Base-by-base conservation (phyloP, 805 yeast species). In the Ogataea siamensis region DNA sequence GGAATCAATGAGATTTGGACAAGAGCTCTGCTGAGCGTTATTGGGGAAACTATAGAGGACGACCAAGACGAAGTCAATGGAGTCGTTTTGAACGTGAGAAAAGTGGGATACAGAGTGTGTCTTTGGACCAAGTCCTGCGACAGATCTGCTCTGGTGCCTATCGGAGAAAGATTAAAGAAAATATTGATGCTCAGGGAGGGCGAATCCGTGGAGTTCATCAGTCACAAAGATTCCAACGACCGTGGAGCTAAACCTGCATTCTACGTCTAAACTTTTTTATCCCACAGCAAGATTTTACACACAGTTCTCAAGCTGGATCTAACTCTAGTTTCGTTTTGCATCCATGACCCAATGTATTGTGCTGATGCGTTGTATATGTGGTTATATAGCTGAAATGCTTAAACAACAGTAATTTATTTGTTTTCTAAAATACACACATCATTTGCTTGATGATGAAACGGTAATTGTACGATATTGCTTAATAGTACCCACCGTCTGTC, bases 21-120 rank as follows among this genome's bases (percentile, higher is more conserved):
- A 59, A 73, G 94, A 65, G 80, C 89, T 36, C 72, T 93, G 58
- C 76, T 93, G 53, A 81, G 94, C 34, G 87, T 87, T 40, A 87
- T 93, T 63, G 99, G 99, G 56, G 98, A 89, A 69, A 87, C 96
- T 40, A 81, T 91, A 53, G 93, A 85, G 60, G 80, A 77, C 49
- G 80, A 78, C 50, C 88, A 80, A 50, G 77, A 83, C 60, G 91
- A 87, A 68, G 93, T 93, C 50, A 89, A 86, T 63, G 99, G 99
- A 58, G 86, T 87, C 54, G 96, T 93, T 49, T 79, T 87, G 60
- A 87, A 86, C 63, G 80, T 85, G 56, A 85, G 96, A 74, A 82
- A 78, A 61, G 79, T 76, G 51, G 87, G 79, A 50, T 78, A 75
- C 72, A 84, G 87, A 66, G 75, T 91, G 62, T 91, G 94, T 58